Base-by-base conservation (phyloP, 805 yeast genomes). In the Candida suzukii region DNA sequence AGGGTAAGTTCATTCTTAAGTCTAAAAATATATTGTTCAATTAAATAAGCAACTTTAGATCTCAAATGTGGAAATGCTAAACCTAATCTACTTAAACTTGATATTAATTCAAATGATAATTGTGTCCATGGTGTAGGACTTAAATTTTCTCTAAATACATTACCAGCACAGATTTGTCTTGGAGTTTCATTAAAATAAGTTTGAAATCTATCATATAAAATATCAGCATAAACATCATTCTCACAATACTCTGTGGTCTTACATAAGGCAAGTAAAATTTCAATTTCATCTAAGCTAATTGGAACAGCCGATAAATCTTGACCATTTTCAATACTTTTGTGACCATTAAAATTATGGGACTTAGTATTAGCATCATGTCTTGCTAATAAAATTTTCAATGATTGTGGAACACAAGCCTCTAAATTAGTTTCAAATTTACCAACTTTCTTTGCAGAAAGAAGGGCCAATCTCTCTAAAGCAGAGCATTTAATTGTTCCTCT, bases 251-350 rank as follows among this genome's bases (percentile, higher is more conserved):
- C 46, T 7, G 76, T 66, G 13, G 76, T 61, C 22, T 64, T 64
- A 45, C 82, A 75, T 22, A 83, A 58, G 0, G 87, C 83, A 35
- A 73, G 48, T 44, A 81, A 61, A 5, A 73, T 70, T 46, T 81
- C 84, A 43, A 68, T 66, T 53, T 73, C 75, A 9, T 51, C 51
- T 14, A 40, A 50, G n/a, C 31, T 41, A 13, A 51, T 43, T 14
- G 56, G 55, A 3, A 44, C 46, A 12, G 36, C 39, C 4, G 50
- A 42, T 14, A 46, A 35, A 19, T 37, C 41, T 16, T 44, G n/a
- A n/a, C n/a, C 40, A 30, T 41, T 45, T 19, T 41, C 24, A n/a
- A 13, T 19, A 31, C 24, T 18, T 31, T 22, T n/a, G n/a, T n/a
- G n/a, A n/a, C n/a, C n/a, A n/a, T n/a, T n/a, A n/a, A n/a, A n/a